These are phyloP conservation scores for Aspergillus phoenicis DNA, from an alignment of 2,329 filamentous ascomycete genomes.

Conservation along the genomic window DNA sequence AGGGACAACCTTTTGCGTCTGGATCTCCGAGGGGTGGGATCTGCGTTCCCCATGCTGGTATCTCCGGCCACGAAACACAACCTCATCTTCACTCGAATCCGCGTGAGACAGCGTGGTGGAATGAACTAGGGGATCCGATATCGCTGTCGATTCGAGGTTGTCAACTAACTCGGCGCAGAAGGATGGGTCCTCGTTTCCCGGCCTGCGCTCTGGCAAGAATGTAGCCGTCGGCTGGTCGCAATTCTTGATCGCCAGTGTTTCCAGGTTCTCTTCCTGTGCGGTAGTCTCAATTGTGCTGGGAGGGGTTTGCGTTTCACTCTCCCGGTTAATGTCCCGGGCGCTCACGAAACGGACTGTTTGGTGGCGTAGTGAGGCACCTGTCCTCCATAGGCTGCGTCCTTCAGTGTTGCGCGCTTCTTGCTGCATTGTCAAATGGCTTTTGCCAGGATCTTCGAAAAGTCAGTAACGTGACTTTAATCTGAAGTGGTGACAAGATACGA, in stretches of 20 bases:
- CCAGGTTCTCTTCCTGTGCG: slow-evolving; percentile 17
- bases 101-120: slow-evolving; percentile 43
- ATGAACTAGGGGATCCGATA: slow-evolving; percentile 32
- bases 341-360: slow-evolving; percentile 63
- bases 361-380: slow-evolving; percentile 57
- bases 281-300: slow-evolving; percentile 6
- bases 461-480: slow-evolving; percentile 12
- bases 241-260: neutral
- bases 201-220: neutral
- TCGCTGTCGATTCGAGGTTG: slow-evolving; percentile 29
- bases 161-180: slow-evolving; percentile 22
- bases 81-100: slow-evolving; percentile 69
- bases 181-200: neutral
- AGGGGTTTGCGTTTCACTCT: slow-evolving; percentile 24
- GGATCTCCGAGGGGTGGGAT: neutral
- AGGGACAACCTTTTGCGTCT: neutral
- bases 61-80: slow-evolving; percentile 42
- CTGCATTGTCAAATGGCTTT: slow-evolving; percentile 49
- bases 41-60: slow-evolving; percentile 14
- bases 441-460: slow-evolving; percentile 19
- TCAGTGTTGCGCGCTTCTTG: slow-evolving; percentile 63
- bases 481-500: neutral
- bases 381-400: slow-evolving; percentile 51
- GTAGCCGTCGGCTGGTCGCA: neutral
- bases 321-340: slow-evolving; percentile 52